Percentiles rank a stretch among this genome's conserved stretches.
Conservation (phyloP, 805 yeast genomes). For the Metschnikowia shivogae region DNA sequence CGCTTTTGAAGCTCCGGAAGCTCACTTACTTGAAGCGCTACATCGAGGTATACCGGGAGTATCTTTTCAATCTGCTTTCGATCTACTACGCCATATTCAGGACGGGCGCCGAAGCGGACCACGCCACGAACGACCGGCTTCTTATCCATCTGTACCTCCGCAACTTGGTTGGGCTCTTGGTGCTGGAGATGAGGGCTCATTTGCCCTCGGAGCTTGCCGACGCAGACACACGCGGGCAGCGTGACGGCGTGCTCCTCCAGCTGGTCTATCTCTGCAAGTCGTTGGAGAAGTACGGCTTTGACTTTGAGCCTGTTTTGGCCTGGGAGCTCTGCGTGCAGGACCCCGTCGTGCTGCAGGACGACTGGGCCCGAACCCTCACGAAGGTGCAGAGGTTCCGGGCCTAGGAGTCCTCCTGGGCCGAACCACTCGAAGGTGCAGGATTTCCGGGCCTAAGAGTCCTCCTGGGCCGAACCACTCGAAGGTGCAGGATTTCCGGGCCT, state of each 20-base stretch:
- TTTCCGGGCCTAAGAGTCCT: conserved; percentile 16
- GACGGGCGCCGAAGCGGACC: conserved; percentile 17
- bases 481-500: conserved; percentile 28
- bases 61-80: conserved; percentile 67
- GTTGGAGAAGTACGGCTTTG: conserved; percentile 64
- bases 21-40: conserved; percentile 70
- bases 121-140: conserved; percentile 17
- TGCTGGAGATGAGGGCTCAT: conserved; percentile 21
- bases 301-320: conserved; percentile 56
- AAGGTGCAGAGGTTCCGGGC: conserved; percentile 32
- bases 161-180: conserved; percentile 25
- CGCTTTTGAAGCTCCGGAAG: conserved; percentile 48
- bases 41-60: conserved; percentile 82
- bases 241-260: conserved; percentile 73
- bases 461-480: too few species aligned
- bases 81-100: conserved; percentile 60
- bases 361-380: conserved; percentile 32
- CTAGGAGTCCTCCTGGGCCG: background rate
- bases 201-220: conserved; percentile 10
- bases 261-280: conserved; percentile 87
- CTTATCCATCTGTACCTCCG: conserved; percentile 28
- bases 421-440: conserved; percentile 32
- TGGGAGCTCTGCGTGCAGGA: conserved; percentile 32
- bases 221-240: conserved; percentile 35
- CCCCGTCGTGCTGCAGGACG: conserved; percentile 26